phyloP scores from a whole-genome alignment of 305 asterid species.

The Vinca major region DNA sequence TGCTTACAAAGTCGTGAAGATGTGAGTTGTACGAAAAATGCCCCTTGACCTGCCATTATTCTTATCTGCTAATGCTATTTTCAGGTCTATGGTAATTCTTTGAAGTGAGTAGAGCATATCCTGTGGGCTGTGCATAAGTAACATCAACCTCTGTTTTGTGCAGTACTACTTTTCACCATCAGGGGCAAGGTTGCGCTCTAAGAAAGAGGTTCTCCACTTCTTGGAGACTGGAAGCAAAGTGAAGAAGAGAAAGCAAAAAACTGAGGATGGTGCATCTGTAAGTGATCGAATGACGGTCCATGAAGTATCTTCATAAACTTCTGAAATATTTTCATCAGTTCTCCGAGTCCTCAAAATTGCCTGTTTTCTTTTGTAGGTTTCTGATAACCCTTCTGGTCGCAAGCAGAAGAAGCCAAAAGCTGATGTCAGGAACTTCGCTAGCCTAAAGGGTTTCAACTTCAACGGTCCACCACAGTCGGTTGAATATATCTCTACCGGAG shows the following conservation, averaged over 20 bases:
- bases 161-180: slow-evolving; percentile 63
- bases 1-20: neutral
- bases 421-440: slow-evolving; percentile 16
- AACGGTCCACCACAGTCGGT: no score
- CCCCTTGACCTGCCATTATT: neutral
- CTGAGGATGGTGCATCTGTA: slow-evolving; percentile 35
- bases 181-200: slow-evolving; percentile 50
- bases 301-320: neutral
- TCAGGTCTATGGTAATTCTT: neutral
- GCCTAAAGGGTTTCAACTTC: no score
- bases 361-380: slow-evolving; percentile 35
- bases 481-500: no score
- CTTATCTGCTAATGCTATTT: neutral
- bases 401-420: slow-evolving; percentile 34
- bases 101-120: neutral
- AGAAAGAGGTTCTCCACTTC: slow-evolving; percentile 58
- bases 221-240: slow-evolving; percentile 53
- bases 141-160: slow-evolving; percentile 17
- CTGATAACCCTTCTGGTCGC: slow-evolving; percentile 26
- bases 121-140: neutral
- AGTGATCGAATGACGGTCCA: slow-evolving; percentile 14
- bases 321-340: neutral
- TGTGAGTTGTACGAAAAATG: neutral
- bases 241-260: slow-evolving; percentile 28
- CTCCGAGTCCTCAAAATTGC: neutral